Conservation (phyloP, 2,329 filamentous ascomycete genomes). For the Dothideomycetes sp. region DNA sequence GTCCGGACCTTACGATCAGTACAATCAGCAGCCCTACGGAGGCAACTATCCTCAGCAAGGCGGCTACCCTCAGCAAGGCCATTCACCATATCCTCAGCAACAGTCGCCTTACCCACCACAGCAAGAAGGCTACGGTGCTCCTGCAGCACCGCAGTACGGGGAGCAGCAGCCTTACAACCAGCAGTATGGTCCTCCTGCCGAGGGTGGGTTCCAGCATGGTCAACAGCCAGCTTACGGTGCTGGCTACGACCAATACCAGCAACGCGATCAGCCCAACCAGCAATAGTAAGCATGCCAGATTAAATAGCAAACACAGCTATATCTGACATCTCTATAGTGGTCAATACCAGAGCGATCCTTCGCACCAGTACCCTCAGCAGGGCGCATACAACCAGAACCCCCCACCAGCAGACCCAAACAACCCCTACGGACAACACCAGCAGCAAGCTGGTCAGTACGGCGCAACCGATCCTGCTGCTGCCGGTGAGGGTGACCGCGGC, state of each 20-base stretch:
- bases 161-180: slow-evolving; percentile 12
- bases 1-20: slow-evolving; percentile 41
- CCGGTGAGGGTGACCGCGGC: slow-evolving; percentile 45
- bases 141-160: slow-evolving; percentile 17
- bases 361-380: slow-evolving; percentile 23
- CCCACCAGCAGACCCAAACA: slow-evolving; percentile 23
- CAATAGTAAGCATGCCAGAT: slow-evolving; percentile 19
- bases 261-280: slow-evolving; percentile 20
- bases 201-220: slow-evolving; percentile 40
- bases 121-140: slow-evolving; percentile 16
- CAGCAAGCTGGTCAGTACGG: slow-evolving; percentile 27
- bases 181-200: slow-evolving; percentile 27
- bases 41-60: slow-evolving; percentile 12
- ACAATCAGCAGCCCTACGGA: slow-evolving; percentile 21
- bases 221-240: slow-evolving; percentile 22
- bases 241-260: slow-evolving; percentile 20
- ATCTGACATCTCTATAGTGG: slow-evolving; percentile 5
- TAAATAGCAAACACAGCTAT: slow-evolving; percentile 12
- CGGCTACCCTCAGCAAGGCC: slow-evolving; percentile 10
- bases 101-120: slow-evolving; percentile 15
- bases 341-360: too few species aligned
- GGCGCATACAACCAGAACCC: slow-evolving; percentile 27
- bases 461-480: slow-evolving; percentile 32
- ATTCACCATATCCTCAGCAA: slow-evolving; percentile 11
- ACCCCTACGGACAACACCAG: slow-evolving; percentile 22